Percentiles rank a stretch among this genome's conserved stretches.
phyloP scores from a whole-genome alignment of 2,329 filamentous ascomycete species.

The Rugonectria rugulosa region DNA sequence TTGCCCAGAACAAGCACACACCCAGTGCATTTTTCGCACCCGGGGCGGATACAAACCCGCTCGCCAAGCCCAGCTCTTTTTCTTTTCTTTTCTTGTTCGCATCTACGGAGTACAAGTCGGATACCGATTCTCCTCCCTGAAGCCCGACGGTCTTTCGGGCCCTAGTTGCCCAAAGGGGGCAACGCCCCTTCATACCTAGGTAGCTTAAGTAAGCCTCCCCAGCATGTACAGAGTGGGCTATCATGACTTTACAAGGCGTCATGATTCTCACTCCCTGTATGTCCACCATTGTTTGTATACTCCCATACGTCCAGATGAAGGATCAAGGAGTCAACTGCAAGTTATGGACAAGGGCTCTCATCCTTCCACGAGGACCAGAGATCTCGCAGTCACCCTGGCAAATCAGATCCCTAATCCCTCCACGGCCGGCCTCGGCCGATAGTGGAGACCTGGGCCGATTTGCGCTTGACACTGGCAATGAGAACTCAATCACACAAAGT shows the following conservation, averaged over 20 bases:
- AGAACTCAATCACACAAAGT: too few relatives aligned
- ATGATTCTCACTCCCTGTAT: not conserved
- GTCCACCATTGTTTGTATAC: not conserved
- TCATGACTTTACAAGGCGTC: not conserved
- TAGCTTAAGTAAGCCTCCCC: not conserved
- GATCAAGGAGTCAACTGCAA: too few relatives aligned
- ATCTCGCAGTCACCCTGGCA: not conserved
- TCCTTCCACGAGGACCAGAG: not conserved
- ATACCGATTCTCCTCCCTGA: too few relatives aligned
- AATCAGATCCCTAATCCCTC: slow-evolving; percentile 4
- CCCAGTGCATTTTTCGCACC: slow-evolving; percentile 11
- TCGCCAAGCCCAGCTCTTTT: too few relatives aligned
- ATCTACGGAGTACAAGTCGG: too few relatives aligned
- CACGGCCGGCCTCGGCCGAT: slow-evolving; percentile 32
- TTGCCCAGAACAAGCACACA: slow-evolving; percentile 8
- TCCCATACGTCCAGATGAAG: not conserved
- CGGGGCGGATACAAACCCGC: not conserved
- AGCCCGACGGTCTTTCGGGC: slow-evolving; percentile 1
- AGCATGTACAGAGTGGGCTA: too few relatives aligned
- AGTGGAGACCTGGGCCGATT: slow-evolving; percentile 23
- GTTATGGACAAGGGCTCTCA: not conserved
- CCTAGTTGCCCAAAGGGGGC: slow-evolving; percentile 5
- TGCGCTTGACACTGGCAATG: too few relatives aligned
- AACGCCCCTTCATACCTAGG: not conserved
- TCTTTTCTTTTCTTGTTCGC: too few relatives aligned